phyloP scores from a whole-genome alignment of 371 early-diverging fungal genomes.

The Mortierella sp. region DNA sequence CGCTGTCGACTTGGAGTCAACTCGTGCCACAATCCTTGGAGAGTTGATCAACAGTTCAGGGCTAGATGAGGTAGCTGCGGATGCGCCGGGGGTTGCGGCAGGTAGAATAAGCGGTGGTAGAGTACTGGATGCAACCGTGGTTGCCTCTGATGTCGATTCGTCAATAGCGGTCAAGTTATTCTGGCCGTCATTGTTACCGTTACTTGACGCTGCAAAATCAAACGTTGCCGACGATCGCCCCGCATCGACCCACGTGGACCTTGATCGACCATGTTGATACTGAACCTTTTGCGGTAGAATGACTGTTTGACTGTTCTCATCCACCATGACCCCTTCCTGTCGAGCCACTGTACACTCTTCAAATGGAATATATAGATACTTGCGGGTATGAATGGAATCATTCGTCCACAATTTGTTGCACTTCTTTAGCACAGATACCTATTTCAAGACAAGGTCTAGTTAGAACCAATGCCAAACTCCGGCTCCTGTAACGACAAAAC shows the following conservation, averaged over 20 bases:
- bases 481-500: no score
- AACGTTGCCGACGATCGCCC: no score
- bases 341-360: conserved; percentile 51
- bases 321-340: conserved; percentile 29
- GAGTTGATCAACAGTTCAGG: not conserved
- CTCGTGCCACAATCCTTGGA: conserved; percentile 30
- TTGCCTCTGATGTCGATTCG: not conserved
- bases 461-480: conserved; percentile 1
- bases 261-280: conserved; percentile 7
- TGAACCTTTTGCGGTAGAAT: conserved; percentile 30
- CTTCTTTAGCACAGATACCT: conserved; percentile 54
- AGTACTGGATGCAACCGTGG: no score
- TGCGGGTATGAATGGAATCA: conserved; percentile 58
- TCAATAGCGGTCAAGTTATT: not conserved
- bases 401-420: conserved; percentile 59
- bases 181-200: no score
- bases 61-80: not conserved
- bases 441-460: not conserved
- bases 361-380: conserved; percentile 57
- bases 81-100: no score
- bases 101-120: not conserved
- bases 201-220: no score
- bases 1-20: conserved; percentile 28
- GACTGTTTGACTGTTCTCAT: conserved; percentile 37
- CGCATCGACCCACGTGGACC: not conserved